These are phyloP conservation scores for Podospora appendiculata DNA, from an alignment of 495 filamentous ascomycete species.

Conservation along the genomic window DNA sequence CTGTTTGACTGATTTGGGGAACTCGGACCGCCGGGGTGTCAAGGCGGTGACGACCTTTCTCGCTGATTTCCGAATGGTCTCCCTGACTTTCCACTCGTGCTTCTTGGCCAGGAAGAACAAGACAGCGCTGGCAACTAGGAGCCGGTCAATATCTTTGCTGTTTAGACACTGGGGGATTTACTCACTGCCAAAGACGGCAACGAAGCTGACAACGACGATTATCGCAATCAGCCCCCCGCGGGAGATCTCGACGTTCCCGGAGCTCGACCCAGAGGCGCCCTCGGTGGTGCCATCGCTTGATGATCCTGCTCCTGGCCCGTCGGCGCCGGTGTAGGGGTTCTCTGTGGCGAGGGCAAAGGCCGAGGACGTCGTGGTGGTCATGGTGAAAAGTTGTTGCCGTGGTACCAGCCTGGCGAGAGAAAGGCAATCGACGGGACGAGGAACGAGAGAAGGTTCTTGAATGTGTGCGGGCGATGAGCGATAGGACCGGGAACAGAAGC, in stretches of 20 bases:
- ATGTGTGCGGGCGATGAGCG: background rate
- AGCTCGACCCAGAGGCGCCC: conserved; percentile 46
- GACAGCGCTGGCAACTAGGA: conserved; percentile 36
- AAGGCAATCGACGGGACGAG: background rate
- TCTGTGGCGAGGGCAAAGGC: conserved; percentile 33
- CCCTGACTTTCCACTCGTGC: conserved; percentile 47
- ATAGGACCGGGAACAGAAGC: background rate
- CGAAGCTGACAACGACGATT: conserved; percentile 50
- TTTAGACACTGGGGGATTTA: background rate
- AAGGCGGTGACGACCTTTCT: conserved; percentile 45
- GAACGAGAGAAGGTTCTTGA: background rate
- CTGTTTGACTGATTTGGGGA: conserved; percentile 45
- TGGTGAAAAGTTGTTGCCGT: background rate
- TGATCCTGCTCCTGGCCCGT: conserved; percentile 10
- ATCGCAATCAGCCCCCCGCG: conserved; percentile 54
- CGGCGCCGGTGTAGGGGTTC: conserved; percentile 14
- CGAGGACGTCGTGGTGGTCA: conserved; percentile 9
- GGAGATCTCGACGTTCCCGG: conserved; percentile 45
- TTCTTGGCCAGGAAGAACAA: conserved; percentile 52
- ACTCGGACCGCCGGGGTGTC: conserved; percentile 46
- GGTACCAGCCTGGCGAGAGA: background rate
- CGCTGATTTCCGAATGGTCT: conserved; percentile 44
- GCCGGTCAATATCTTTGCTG: background rate
- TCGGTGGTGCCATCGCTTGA: conserved; percentile 33
- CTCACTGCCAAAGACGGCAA: conserved; percentile 51